These are phyloP conservation scores for Torulaspora gathmanii DNA, from an alignment of 805 yeast species.

Conservation along the genomic window DNA sequence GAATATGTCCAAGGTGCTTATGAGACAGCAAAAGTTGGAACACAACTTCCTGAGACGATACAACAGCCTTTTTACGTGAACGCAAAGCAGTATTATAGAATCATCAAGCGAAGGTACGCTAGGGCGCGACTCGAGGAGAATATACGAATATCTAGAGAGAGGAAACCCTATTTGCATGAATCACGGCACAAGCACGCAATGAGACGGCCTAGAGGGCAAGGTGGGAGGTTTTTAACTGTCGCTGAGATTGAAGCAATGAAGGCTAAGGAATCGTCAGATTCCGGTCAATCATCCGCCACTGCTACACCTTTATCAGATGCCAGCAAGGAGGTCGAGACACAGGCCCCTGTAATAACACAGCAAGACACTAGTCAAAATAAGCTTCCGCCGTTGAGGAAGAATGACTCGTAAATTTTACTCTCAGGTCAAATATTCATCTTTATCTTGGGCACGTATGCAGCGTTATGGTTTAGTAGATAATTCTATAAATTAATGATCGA, in stretches of 20 bases:
- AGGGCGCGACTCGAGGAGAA: constrained; percentile 89
- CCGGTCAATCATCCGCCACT: constrained; percentile 5
- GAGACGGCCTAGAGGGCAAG: constrained; percentile 99
- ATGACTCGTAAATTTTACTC: background rate
- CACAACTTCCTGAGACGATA: constrained; percentile 23
- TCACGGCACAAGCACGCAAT: constrained; percentile 98
- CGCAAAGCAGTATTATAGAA: constrained; percentile 96
- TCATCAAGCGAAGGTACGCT: constrained; percentile 86
- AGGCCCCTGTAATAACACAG: constrained; percentile 10
- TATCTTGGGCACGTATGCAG: background rate
- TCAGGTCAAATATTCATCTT: background rate
- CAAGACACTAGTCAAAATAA: constrained; percentile 13
- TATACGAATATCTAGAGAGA: constrained; percentile 78
- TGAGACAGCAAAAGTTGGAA: constrained; percentile 2
- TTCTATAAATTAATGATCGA: constrained; percentile 3
- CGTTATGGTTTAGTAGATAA: background rate
- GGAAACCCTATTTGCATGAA: constrained; percentile 93
- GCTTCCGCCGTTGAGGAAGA: constrained; percentile 8
- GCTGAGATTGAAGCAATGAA: constrained; percentile 68
- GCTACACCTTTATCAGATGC: constrained; percentile 2
- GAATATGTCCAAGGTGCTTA: background rate
- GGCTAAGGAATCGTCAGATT: constrained; percentile 23
- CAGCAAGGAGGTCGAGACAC: background rate
- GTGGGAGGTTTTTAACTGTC: constrained; percentile 94
- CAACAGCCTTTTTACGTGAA: constrained; percentile 97